A percentile compares a stretch with the other conserved stretches of the same genome.
phyloP scores from a whole-genome alignment of 495 filamentous ascomycete genomes.

The Penicillium silybi region DNA sequence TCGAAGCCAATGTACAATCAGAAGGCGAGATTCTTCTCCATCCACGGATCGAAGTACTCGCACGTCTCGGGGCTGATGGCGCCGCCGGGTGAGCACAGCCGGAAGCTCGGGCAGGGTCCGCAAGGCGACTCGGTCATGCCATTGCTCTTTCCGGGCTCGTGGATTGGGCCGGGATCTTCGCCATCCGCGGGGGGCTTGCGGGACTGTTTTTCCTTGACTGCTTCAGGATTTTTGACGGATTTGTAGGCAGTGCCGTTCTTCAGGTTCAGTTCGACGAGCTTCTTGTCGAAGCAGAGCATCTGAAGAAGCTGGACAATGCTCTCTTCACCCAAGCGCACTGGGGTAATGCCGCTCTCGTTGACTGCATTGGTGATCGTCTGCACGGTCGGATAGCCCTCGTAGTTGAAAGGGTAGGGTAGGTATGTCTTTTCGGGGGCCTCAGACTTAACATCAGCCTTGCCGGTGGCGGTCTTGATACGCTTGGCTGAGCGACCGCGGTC shows the following conservation, averaged over 20 bases:
- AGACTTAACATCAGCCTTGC: slow-evolving; percentile 30
- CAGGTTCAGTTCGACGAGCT: slow-evolving; percentile 47
- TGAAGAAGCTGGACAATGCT: slow-evolving; percentile 80
- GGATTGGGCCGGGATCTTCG: slow-evolving; percentile 19
- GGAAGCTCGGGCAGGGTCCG: slow-evolving; percentile 90
- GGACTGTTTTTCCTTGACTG: slow-evolving; percentile 39
- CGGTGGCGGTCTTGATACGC: slow-evolving; percentile 42
- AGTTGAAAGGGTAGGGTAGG: slow-evolving; percentile 65
- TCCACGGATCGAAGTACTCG: slow-evolving; percentile 85
- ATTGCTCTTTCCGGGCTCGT: slow-evolving; percentile 49
- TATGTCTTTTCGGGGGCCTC: slow-evolving; percentile 30
- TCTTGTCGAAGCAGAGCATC: slow-evolving; percentile 80
- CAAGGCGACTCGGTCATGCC: slow-evolving; percentile 87
- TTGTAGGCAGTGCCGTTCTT: slow-evolving; percentile 50
- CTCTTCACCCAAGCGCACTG: slow-evolving; percentile 59
- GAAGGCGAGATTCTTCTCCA: slow-evolving; percentile 44
- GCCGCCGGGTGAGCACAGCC: slow-evolving; percentile 81
- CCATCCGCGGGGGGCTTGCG: slow-evolving; percentile 31
- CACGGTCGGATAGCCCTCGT: slow-evolving; percentile 72
- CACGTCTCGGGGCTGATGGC: slow-evolving; percentile 86
- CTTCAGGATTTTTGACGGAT: slow-evolving; percentile 37
- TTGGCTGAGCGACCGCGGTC: slow-evolving; percentile 29
- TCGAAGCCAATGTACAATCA: slow-evolving; percentile 12
- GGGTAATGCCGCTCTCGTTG: slow-evolving; percentile 58
- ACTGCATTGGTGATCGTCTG: slow-evolving; percentile 68